Evolutionary conservation across 805 yeast species (phyloP), one percentile per base, ranked within the genome.

Genomic region (Danielia oregonensis): DNA sequence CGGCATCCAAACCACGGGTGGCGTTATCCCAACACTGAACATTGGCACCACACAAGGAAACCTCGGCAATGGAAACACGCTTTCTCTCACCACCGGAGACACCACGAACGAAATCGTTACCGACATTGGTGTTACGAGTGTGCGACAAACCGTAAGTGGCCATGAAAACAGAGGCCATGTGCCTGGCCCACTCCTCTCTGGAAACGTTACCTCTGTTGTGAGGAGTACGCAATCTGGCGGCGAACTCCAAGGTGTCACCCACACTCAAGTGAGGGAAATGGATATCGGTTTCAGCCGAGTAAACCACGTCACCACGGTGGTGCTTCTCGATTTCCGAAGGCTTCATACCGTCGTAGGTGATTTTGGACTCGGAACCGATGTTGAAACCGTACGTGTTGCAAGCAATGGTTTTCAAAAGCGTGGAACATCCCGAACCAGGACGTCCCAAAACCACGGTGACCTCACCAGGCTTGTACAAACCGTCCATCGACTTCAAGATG

Each of bases 361-460:
- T 63, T 5, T 45, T 42, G 1, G 83, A 68, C 21, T 67, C 70
- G 26, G 55, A 38, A 24, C 65, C 76, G 21, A 79, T 48, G 21
- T 70, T 52, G 53, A 76, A 77, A 40, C 86, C 86, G 49, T 75
- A 73, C 5, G 83, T 76, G 35, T 77, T 74, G 21, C 78, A 80
- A 9, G 87, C 76, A 44, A 82, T 63, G 3, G 83, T 71, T 46
- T 79, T 79, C 48, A 81, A 62, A 32, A 80, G 61, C 0, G 87
- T 79, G 3, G 86, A 72, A 55, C 87, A 81, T 44, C 88, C 87
- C n/a, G 86, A 76, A 50, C 91, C 91, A 1, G 91, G 91, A 57
- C 89, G 73, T 37, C 93, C 91, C 29, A 83, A 63, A 8, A 83
- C 87, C 32, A 82, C 82, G 6, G 82, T 72, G 30, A 82, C 61